Percentiles rank a stretch among this genome's conserved stretches.
Evolutionary conservation across 2,329 filamentous ascomycete genomes (phyloP).

Genomic region (Apiospora rasikravindrae): DNA sequence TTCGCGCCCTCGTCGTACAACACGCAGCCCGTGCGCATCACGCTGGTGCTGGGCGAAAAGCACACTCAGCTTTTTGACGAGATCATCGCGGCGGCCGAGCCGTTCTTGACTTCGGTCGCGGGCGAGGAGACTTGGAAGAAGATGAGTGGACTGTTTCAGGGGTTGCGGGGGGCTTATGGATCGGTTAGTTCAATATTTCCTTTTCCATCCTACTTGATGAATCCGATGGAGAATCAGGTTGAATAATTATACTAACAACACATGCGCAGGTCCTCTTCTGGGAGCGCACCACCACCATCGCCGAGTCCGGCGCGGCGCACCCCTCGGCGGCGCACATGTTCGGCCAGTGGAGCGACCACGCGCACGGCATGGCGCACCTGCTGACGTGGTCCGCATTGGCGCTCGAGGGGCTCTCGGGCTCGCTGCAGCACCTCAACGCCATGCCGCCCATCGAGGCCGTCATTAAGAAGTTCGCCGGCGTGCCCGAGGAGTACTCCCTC

Average conservation of each 20-base stretch:
- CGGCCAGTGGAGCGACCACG: conserved; percentile 28
- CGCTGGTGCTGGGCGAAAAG: conserved; percentile 30
- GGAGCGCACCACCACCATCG: conserved; percentile 29
- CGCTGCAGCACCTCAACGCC: conserved; percentile 33
- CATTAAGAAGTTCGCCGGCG: conserved; percentile 27
- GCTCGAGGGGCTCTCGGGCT: conserved; percentile 33
- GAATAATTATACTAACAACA: too few species aligned
- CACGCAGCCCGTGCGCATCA: conserved; percentile 32
- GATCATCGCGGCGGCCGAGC: conserved; percentile 27
- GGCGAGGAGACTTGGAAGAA: conserved; percentile 30
- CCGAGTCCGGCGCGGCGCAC: conserved; percentile 27
- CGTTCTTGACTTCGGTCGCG: conserved; percentile 25
- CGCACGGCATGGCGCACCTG: conserved; percentile 31
- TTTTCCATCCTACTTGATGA: not conserved
- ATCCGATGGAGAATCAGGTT: too few species aligned
- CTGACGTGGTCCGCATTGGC: conserved; percentile 33
- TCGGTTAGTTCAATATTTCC: conserved; percentile 27
- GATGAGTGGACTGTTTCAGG: conserved; percentile 27
- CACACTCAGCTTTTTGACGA: conserved; percentile 33
- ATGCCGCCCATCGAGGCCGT: conserved; percentile 32
- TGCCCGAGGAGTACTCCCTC: conserved; percentile 30
- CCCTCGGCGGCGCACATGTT: conserved; percentile 29
- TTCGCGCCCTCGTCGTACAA: conserved; percentile 34
- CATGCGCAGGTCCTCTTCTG: conserved; percentile 31
- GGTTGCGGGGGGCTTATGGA: conserved; percentile 31